A percentile compares a stretch with the other conserved stretches of the same genome.
Conservation (phyloP, 2,329 filamentous ascomycete species). For the Parastagonospora avenae region DNA sequence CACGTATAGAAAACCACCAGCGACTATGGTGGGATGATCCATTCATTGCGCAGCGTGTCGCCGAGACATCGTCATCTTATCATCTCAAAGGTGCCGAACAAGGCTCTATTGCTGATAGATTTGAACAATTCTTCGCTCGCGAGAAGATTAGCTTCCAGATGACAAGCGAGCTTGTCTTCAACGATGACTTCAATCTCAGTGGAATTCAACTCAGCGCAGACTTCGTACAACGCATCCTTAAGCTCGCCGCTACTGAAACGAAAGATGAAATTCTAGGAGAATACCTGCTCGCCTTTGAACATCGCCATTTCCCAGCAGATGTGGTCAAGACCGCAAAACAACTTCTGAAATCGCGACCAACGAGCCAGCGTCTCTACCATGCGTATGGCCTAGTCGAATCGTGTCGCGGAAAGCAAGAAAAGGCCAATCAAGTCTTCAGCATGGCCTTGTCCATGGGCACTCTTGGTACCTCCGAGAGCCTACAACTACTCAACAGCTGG, state of each 20-base stretch:
- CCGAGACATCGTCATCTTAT: not conserved
- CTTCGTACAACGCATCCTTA: slow-evolving; percentile 52
- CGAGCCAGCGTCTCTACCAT: slow-evolving; percentile 74
- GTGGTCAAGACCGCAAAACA: slow-evolving; percentile 74
- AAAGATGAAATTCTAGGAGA: slow-evolving; percentile 61
- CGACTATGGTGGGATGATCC: slow-evolving; percentile 56
- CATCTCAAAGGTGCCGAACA: slow-evolving; percentile 38
- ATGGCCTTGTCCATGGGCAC: slow-evolving; percentile 67
- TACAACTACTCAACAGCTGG: slow-evolving; percentile 62
- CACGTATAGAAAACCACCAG: slow-evolving; percentile 29
- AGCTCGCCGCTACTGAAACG: slow-evolving; percentile 57
- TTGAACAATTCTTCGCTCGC: not conserved
- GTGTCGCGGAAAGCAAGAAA: slow-evolving; percentile 60
- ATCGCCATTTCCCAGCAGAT: slow-evolving; percentile 56
- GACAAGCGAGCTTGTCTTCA: slow-evolving; percentile 33
- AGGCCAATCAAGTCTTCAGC: slow-evolving; percentile 68
- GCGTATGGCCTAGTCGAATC: slow-evolving; percentile 77
- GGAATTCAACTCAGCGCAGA: slow-evolving; percentile 9
- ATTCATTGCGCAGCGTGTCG: slow-evolving; percentile 49
- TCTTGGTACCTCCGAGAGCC: slow-evolving; percentile 49
- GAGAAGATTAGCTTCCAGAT: slow-evolving; percentile 14
- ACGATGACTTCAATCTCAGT: slow-evolving; percentile 24
- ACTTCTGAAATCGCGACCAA: slow-evolving; percentile 70
- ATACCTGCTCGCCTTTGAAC: slow-evolving; percentile 73
- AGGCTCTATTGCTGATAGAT: not conserved